phyloP scores from a whole-genome alignment of 225 moss, liverwort and hornwort genomes.

The Thuidium tamariscinum region DNA sequence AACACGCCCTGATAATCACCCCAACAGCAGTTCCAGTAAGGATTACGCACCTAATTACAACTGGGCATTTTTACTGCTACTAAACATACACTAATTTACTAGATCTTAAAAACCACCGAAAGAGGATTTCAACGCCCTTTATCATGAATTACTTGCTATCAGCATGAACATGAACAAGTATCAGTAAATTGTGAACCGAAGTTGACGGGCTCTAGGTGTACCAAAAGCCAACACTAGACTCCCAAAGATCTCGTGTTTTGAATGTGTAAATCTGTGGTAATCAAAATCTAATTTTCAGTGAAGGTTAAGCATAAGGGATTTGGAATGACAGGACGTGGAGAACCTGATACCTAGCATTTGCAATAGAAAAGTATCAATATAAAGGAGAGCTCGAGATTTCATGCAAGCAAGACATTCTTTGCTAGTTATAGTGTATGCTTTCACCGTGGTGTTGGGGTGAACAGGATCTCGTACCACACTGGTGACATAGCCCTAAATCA shows the following conservation, averaged over 20 bases:
- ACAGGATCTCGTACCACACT: background rate
- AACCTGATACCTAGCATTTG: background rate
- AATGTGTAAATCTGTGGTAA: too few relatives aligned
- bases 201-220: background rate
- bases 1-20: conserved; percentile 32
- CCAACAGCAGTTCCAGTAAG: background rate
- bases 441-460: background rate
- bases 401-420: background rate
- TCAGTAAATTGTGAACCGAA: background rate
- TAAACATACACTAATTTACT: background rate
- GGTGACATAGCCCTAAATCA: background rate
- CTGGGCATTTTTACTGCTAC: background rate
- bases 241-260: background rate
- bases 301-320: accelerated
- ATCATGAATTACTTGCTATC: background rate
- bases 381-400: background rate
- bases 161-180: background rate
- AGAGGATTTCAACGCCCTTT: background rate
- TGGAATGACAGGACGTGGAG: too few relatives aligned
- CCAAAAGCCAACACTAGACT: background rate
- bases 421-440: background rate
- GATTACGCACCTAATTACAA: too few relatives aligned
- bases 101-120: background rate
- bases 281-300: background rate
- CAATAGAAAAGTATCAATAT: background rate